A percentile compares a stretch with the other conserved stretches of the same genome.
These are phyloP conservation scores for Trypanosoma scelopori DNA, from an alignment of 208 protist species.

Conservation along the genomic window DNA sequence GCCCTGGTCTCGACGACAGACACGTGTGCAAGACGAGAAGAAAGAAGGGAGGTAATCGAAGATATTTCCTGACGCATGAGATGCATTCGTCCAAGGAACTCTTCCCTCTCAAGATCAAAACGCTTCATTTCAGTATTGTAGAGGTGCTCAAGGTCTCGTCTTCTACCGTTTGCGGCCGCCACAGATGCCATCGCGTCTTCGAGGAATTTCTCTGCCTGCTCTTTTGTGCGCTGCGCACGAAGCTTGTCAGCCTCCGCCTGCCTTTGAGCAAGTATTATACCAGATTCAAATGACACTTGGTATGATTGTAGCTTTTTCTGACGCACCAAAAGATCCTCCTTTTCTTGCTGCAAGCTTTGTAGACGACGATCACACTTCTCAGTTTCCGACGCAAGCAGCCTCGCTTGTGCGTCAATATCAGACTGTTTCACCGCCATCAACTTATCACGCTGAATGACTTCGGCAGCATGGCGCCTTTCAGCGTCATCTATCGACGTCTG, in stretches of 20 bases:
- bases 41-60: constrained; percentile 10
- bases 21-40: constrained; percentile 15
- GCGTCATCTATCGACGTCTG: constrained; percentile 7
- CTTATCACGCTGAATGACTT: constrained; percentile 11
- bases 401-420: constrained; percentile 11
- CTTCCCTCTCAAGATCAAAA: constrained; percentile 28
- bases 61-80: constrained; percentile 23
- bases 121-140: constrained; percentile 19
- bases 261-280: constrained; percentile 20
- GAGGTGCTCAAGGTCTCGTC: constrained; percentile 15
- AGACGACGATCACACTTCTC: constrained; percentile 27
- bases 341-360: constrained; percentile 14
- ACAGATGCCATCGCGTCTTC: constrained; percentile 10
- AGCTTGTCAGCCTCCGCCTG: constrained; percentile 26
- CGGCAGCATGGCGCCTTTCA: constrained; percentile 18
- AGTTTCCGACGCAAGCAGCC: constrained; percentile 9
- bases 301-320: constrained; percentile 9
- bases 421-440: constrained; percentile 9
- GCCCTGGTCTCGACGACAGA: constrained; percentile 3
- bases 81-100: constrained; percentile 15
- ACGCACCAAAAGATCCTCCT: constrained; percentile 18
- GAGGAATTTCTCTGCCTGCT: constrained; percentile 23
- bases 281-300: constrained; percentile 28
- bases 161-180: constrained; percentile 5
- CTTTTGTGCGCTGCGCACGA: constrained; percentile 13